Evolutionary conservation across 805 yeast genomes (phyloP), one percentile per base, ranked within the genome.

Genomic region (Novakomyces olei): DNA sequence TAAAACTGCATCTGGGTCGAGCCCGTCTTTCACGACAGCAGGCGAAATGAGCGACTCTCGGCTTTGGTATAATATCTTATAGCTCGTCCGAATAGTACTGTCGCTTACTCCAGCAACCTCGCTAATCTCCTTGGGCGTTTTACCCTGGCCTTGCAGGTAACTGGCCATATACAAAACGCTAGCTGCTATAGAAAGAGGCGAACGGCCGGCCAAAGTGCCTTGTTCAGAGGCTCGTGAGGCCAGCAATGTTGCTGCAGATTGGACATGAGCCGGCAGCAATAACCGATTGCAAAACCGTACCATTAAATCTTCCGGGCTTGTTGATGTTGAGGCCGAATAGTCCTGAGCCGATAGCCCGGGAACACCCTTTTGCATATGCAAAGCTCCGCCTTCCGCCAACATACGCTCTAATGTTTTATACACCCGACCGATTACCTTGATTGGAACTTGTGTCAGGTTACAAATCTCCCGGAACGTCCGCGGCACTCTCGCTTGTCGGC

Each of bases 171-270:
- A 88, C 31, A 88, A 85, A 4, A 88, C 92, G 1, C 95, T 91
- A 5, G 96, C 96, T 0, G 96, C 95, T 47, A 88, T 80, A 24
- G 98, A 85, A 34, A 83, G 83, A 19, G 98, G 98, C 3, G 94
- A 78, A 43, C 94, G 67, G 45, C 98, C 96, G 12, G 92, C 95
- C 46, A 88, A 62, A 25, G 85, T 91, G 35, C 95, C 94, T 39
- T 75, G 73, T 39, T 78, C 92, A 48, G 79, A 77, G 46, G 92
- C 80, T 41, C 74, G 65, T 48, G 80, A 70, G 2, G 95, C 94
- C 43, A 88, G 80, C 45, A 74, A 67, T 53, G 85, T 95, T 2
- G 96, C 92, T 6, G 92, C 85, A 39, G 80, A 78, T 15, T 94
- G 73, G 29, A 83, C 73, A 53, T 71, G 80, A 39, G 80, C 71